Evolutionary conservation across 768 basidiomycete species (phyloP), one percentile per base, ranked within the genome.

Genomic region (Filobasidium floriforme): DNA sequence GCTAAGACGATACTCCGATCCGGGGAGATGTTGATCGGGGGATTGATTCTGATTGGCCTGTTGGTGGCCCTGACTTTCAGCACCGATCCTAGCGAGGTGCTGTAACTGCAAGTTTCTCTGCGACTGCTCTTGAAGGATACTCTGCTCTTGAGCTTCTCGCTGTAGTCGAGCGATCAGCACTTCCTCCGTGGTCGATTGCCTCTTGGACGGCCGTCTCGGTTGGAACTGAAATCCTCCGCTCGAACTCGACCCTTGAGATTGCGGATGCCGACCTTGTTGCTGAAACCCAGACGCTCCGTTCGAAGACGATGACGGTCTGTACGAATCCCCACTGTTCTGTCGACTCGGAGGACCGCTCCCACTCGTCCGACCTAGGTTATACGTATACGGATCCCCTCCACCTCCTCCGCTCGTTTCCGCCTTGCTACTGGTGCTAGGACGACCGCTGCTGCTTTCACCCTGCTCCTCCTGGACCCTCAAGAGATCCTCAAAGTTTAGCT

Each of bases 401-500:
- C 24, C 26, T 24, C 54, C 29, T 57, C 19, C 26, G 15, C 54
- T 22, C 3, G 19, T 28, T 28, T 24, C 22, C 24, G 22, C 22
- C 24, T 24, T 15, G 24, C 22, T 26, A 24, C 54, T 57, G 7
- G 5, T 57, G 54, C 54, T 22, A 49, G 18, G 18, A 49, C 46
- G 18, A 49, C 15, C 5, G 14, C 18, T 22, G 12, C 22, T 49
- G 46, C 46, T 49, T 22, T 49, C 46, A 15, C 46, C 15, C 46
- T 49, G 46, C 46, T 24, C 54, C 22, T 57, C 54, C 29, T 57
- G 54, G 26, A 19, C 26, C 24, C 54, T 57, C 26, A 57, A 32
- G 15, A 57, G 54, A 28, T 57, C 54, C 29, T 57, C 54, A 57
- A 57, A 57, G 29, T 57, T 57, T 15, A 57, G 29, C 29, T 15